phyloP scores from a whole-genome alignment of 441 rosid genomes.

The Hura crepitans region DNA sequence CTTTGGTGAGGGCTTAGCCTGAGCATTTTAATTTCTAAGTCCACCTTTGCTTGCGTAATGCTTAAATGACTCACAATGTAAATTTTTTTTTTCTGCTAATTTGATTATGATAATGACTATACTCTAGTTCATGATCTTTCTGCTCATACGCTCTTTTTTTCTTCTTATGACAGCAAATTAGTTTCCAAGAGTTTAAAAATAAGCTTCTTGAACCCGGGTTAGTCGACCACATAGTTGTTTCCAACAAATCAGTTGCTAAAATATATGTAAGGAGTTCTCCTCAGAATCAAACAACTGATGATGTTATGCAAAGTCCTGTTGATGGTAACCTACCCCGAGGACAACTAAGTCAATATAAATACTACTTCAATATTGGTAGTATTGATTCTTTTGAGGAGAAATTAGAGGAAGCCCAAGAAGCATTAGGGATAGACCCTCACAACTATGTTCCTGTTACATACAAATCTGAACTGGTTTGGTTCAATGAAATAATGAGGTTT shows the following conservation, averaged over 20 bases:
- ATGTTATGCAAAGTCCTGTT: conserved; percentile 31
- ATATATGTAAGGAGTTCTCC: conserved; percentile 43
- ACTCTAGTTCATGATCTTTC: neutral
- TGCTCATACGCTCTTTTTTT: neutral
- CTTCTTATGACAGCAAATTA: conserved; percentile 40
- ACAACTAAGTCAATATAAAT: conserved; percentile 43
- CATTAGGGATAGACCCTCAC: conserved; percentile 50
- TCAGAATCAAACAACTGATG: conserved; percentile 32
- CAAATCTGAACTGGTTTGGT: conserved; percentile 47
- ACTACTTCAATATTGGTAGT: conserved; percentile 58
- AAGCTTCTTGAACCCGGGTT: conserved; percentile 62
- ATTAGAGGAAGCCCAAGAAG: conserved; percentile 65
- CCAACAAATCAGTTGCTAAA: conserved; percentile 66
- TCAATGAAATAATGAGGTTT: conserved; percentile 48
- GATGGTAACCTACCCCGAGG: conserved; percentile 27
- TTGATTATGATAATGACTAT: neutral
- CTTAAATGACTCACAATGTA: neutral
- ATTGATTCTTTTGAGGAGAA: conserved; percentile 72
- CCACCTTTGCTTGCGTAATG: neutral
- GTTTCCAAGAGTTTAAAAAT: conserved; percentile 75
- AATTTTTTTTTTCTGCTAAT: neutral
- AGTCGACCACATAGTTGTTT: conserved; percentile 57
- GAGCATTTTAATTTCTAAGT: neutral
- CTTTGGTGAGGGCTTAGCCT: neutral
- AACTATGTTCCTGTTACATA: conserved; percentile 54